Conservation (phyloP, 768 basidiomycete species). For the Trametes gibbosa region DNA sequence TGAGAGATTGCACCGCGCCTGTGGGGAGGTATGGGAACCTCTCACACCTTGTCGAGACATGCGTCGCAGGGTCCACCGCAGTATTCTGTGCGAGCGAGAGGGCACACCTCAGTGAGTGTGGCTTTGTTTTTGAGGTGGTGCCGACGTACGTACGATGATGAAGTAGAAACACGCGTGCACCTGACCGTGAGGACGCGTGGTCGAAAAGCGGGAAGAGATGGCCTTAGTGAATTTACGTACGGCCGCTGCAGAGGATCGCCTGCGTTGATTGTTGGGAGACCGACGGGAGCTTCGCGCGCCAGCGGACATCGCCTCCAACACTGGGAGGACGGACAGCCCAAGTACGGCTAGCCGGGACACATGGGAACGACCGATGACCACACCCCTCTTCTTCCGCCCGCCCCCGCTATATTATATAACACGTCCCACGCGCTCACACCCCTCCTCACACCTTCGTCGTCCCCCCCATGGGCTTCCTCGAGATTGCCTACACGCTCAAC, state of each 20-base stretch:
- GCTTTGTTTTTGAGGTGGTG: not conserved
- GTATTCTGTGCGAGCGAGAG: too few relatives aligned
- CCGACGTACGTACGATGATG: not conserved
- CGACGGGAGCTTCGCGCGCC: slow-evolving; percentile 1
- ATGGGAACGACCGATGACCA: not conserved
- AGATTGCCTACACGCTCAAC: slow-evolving; percentile 13
- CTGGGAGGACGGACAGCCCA: not conserved
- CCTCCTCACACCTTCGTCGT: not conserved
- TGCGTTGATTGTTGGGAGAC: not conserved
- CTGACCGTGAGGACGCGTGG: not conserved
- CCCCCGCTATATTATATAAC: not conserved
- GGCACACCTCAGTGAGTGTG: too few relatives aligned
- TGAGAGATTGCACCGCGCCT: too few relatives aligned
- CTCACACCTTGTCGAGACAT: not conserved
- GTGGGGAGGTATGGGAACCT: too few relatives aligned
- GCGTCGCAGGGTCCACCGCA: not conserved
- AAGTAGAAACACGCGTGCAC: not conserved
- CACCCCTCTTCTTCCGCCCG: slow-evolving; percentile 13
- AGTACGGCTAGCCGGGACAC: not conserved
- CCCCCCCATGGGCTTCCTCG: slow-evolving; percentile 17
- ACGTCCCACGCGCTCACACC: not conserved
- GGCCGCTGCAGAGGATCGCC: not conserved
- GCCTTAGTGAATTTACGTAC: not conserved
- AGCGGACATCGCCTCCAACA: not conserved
- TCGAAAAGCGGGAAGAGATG: not conserved